Base-by-base conservation (phyloP, 805 yeast species). In the Saturnispora dispora region DNA sequence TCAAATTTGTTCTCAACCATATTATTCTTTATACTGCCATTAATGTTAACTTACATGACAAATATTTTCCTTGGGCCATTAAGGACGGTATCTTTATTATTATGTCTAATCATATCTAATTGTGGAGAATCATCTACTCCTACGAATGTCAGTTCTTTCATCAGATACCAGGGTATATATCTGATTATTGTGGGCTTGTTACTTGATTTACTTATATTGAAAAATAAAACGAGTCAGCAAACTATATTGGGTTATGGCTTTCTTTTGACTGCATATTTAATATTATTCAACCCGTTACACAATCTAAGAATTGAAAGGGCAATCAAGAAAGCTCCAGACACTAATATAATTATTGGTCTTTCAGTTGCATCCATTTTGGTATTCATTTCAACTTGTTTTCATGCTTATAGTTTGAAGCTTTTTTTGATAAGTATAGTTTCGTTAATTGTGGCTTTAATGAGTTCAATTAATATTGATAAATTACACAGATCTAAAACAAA, bases 401-500 rank as follows among this genome's bases (percentile, higher is more conserved):
- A 56, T 3, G 49, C 51, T 18, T 55, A 60, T 53, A 65, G 62
- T 47, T 55, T 62, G 33, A 63, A 58, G 44, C 59, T 69, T 68
- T 39, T 66, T 25, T 53, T 65, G 28, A 56, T 68, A 8, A 53
- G 66, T 28, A 39, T 63, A 22, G 68, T 71, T 0, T 67, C 70
- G 0, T 36, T 67, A 37, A 4, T 60, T 18, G 59, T 67, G 4
- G 50, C 65, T 20, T 45, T 62, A 3, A 52, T 63, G 18, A 64
- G 68, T 37, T 70, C 66, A 51, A 47, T 64, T 37, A 67, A 67
- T 40, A 55, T 56, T 3, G 53, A 56, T 2, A 52, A 47, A 10
- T 23, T 51, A 10, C 54, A 36, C 35, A 45, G 46, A 10, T 25
- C 51, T 10, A 55, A 55, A 39, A 48, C 53, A 9, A 47, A 33